phyloP scores from a whole-genome alignment of 177 flowering plant species.

The Vitis hybrid region DNA sequence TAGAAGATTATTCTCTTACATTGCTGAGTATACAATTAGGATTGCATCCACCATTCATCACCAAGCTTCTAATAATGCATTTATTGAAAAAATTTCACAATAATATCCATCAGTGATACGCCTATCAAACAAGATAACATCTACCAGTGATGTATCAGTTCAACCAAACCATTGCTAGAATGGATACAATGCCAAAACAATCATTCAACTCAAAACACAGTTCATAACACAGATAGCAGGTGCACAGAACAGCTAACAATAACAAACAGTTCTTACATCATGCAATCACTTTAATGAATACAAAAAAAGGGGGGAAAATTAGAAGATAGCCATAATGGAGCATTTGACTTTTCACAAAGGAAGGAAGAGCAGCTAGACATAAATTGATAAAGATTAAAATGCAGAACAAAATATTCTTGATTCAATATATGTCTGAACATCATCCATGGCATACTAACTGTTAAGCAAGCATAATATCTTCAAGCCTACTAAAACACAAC shows the following conservation, averaged over 20 bases:
- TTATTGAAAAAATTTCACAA: no score
- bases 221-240: neutral
- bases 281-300: neutral
- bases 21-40: no score
- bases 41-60: no score
- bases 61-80: no score
- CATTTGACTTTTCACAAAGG: neutral
- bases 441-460: neutral
- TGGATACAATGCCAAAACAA: neutral
- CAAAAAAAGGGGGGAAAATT: neutral
- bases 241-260: neutral
- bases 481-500: slow-evolving; percentile 3
- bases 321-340: neutral
- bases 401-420: neutral
- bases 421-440: neutral
- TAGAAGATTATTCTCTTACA: no score
- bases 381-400: neutral
- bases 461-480: slow-evolving; percentile 2
- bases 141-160: neutral
- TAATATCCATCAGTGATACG: no score
- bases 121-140: no score
- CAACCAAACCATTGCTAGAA: neutral
- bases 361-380: neutral
- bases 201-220: neutral
- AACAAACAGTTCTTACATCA: neutral